Conservation (phyloP, 352 stramenopile species). For the Plasmopara halstedii region DNA sequence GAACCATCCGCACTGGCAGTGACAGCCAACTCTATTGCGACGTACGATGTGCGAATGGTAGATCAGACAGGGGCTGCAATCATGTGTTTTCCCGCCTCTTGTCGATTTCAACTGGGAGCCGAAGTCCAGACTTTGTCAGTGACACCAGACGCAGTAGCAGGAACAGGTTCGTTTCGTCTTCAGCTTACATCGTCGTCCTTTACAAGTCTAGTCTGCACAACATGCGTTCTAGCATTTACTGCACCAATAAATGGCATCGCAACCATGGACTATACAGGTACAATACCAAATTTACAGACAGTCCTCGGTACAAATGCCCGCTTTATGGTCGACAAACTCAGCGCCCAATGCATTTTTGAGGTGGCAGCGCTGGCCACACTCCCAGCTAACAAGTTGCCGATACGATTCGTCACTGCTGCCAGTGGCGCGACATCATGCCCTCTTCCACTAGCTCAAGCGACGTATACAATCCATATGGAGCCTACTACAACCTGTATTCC, state of each 20-base stretch:
- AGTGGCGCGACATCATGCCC: slow-evolving; percentile 17
- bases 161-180: slow-evolving; percentile 61
- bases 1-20: slow-evolving; percentile 24
- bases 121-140: slow-evolving; percentile 88
- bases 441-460: slow-evolving; percentile 26
- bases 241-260: slow-evolving; percentile 1
- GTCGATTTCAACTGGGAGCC: slow-evolving; percentile 85
- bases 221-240: slow-evolving; percentile 34
- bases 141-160: slow-evolving; percentile 33
- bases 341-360: slow-evolving; percentile 46
- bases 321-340: slow-evolving; percentile 47
- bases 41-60: slow-evolving; percentile 52
- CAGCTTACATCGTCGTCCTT: slow-evolving; percentile 40
- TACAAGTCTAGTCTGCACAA: slow-evolving; percentile 24
- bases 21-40: slow-evolving; percentile 29
- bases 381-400: slow-evolving; percentile 27
- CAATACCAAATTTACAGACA: slow-evolving; percentile 47
- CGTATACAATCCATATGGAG: slow-evolving; percentile 45
- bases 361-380: slow-evolving; percentile 31
- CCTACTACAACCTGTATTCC: slow-evolving; percentile 44
- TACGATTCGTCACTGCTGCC: slow-evolving; percentile 21
- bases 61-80: slow-evolving; percentile 12
- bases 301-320: slow-evolving; percentile 69
- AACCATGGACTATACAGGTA: slow-evolving; percentile 63
- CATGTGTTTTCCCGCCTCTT: slow-evolving; percentile 37